These are phyloP conservation scores for Aspergillus melleus DNA, from an alignment of 2,329 filamentous ascomycete species.

Conservation along the genomic window DNA sequence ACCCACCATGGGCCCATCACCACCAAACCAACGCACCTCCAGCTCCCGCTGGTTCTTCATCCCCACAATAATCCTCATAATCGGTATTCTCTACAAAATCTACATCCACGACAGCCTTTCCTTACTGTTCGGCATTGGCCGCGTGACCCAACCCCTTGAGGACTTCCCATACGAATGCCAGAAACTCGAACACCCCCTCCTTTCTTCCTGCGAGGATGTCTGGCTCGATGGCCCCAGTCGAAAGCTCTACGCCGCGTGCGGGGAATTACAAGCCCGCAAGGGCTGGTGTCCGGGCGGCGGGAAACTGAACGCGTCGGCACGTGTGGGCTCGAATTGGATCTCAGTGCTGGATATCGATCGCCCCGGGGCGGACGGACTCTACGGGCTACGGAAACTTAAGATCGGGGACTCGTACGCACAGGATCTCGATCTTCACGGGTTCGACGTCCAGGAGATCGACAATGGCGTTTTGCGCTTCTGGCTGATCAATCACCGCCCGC, in stretches of 20 bases:
- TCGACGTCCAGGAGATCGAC: background rate
- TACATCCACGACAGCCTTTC: background rate
- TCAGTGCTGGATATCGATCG: background rate
- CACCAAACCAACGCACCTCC: too few species aligned
- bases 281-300: constrained; percentile 3
- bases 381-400: background rate
- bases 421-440: background rate
- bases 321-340: background rate
- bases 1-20: too few species aligned
- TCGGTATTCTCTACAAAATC: constrained; percentile 3
- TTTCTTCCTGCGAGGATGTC: constrained; percentile 4
- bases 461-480: constrained; percentile 3
- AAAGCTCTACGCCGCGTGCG: constrained; percentile 7
- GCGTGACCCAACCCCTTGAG: background rate
- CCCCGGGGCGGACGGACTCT: background rate
- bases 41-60: background rate
- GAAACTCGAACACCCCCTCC: background rate
- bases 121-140: background rate
- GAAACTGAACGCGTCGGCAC: background rate
- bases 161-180: constrained; percentile 4
- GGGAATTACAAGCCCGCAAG: background rate
- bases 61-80: background rate
- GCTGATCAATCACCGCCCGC: constrained; percentile 6
- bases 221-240: background rate
- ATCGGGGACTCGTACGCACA: background rate